Conservation (phyloP, 208 protist species). For the Leishmania major region DNA sequence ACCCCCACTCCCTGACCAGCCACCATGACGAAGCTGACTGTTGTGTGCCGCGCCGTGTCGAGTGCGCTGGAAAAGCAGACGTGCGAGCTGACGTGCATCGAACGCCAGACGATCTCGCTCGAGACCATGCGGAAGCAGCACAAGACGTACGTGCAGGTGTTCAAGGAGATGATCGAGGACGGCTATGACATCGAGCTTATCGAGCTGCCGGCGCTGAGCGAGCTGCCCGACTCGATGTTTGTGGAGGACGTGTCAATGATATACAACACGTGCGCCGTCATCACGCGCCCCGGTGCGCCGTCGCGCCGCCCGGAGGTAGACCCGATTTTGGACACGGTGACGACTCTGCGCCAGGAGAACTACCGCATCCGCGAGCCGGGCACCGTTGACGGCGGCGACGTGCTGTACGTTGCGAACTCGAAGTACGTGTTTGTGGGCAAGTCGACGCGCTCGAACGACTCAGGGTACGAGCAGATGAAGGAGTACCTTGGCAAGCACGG, state of each 20-base stretch:
- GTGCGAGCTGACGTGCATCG: conserved; percentile 59
- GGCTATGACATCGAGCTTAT: conserved; percentile 54
- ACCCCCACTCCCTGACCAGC: not conserved
- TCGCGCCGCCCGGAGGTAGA: conserved; percentile 49
- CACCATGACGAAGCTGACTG: conserved; percentile 46
- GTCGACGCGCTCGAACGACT: conserved; percentile 58
- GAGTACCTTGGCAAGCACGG: conserved; percentile 44
- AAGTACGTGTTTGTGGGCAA: conserved; percentile 58
- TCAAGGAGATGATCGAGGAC: conserved; percentile 40
- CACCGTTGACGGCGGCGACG: conserved; percentile 51
- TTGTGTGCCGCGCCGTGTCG: conserved; percentile 45
- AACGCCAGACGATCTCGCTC: conserved; percentile 46
- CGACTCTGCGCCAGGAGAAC: conserved; percentile 35
- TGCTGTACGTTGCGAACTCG: conserved; percentile 43
- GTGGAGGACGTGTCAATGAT: conserved; percentile 58
- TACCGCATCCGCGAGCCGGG: conserved; percentile 46
- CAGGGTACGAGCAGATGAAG: conserved; percentile 49
- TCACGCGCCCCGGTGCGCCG: conserved; percentile 47
- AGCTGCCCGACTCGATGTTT: conserved; percentile 60
- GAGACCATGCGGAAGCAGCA: conserved; percentile 36
- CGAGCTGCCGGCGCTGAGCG: conserved; percentile 41
- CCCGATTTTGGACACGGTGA: conserved; percentile 38
- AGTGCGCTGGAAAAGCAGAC: conserved; percentile 34
- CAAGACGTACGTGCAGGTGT: conserved; percentile 48
- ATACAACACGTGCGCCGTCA: conserved; percentile 43